Evolutionary conservation across 2,329 filamentous ascomycete species (phyloP), one percentile per base, ranked within the genome.

Genomic region (Leptographium galeiforme): DNA sequence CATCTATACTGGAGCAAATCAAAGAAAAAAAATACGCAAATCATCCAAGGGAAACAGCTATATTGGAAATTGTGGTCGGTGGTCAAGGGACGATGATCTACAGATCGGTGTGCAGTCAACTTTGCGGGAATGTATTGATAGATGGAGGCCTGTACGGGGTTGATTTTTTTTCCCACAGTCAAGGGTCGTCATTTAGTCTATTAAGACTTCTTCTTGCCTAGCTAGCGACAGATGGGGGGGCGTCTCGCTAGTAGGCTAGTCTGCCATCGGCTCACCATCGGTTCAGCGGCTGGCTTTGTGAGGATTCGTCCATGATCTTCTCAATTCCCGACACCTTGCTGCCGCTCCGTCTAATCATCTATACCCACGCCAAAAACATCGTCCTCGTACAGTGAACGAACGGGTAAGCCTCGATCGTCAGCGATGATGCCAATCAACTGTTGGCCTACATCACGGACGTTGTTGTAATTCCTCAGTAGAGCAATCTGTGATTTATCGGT

Each of bases 391-490:
- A 69, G 50, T 4, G 60, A 60, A 10, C 62, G 56, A 7, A 69
- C 57, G 1, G 63, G 61, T 1, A 67, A 61, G 6, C 64, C 63
- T 1, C 61, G 58, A 30, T 67, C 66, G 39, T 70, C 68, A 1
- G 68, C 68, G 8, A 70, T 59, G 13, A 69, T 56, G 5, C 68
- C 67, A 44, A 70, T 69, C 25, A 70, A 58, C 55, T 69, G 64
- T 58, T 69, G 67, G 4, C 62, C 65, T 10, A 67, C 61, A 33
- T 70, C 68, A 43, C 68, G 69, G 44, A 67, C 59, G 33, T 69
- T 64, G 59, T 70, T 70, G 61, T 70, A 70, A 41, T 65, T 59
- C 36, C 63, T 61, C 16, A 70, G 58, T 1, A 61, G 58, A 30
- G 53, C 50, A 45, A 66, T 66, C 48, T 63, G 62, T 2, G 56